Evolutionary conservation across 345 rosid genomes (phyloP).

Genomic region (Bruguiera parviflora): DNA sequence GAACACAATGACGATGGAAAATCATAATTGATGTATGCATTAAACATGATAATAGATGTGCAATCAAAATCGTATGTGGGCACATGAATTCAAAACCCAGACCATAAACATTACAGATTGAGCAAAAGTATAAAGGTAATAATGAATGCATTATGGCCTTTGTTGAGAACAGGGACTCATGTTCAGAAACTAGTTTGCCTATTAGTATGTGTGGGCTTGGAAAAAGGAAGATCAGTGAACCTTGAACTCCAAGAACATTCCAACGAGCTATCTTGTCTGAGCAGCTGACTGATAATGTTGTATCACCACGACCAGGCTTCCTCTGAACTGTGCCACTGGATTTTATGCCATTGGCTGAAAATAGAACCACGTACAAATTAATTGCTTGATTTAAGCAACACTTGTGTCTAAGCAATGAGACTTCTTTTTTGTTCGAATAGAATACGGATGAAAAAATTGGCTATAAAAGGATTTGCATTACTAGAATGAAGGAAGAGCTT

Average conservation of each 20-base stretch:
- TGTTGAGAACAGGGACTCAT: no score
- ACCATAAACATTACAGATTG: no score
- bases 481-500: no score
- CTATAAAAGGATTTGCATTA: no score
- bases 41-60: background rate
- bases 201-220: background rate
- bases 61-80: background rate
- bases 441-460: no score
- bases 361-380: constrained; percentile 15
- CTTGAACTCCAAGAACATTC: constrained; percentile 94
- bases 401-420: background rate
- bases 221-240: constrained; percentile 26
- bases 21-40: background rate
- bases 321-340: constrained; percentile 59
- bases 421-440: background rate
- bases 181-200: background rate
- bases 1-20: background rate
- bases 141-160: no score
- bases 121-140: no score
- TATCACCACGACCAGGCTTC: constrained; percentile 95
- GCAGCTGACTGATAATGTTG: constrained; percentile 87
- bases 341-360: constrained; percentile 37
- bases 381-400: constrained; percentile 5
- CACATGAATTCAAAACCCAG: no score
- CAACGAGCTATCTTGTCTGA: constrained; percentile 89